Evolutionary conservation across 2,329 filamentous ascomycete genomes (phyloP), one percentile per base, ranked within the genome.

Genomic region (Exophiala spinifera): DNA sequence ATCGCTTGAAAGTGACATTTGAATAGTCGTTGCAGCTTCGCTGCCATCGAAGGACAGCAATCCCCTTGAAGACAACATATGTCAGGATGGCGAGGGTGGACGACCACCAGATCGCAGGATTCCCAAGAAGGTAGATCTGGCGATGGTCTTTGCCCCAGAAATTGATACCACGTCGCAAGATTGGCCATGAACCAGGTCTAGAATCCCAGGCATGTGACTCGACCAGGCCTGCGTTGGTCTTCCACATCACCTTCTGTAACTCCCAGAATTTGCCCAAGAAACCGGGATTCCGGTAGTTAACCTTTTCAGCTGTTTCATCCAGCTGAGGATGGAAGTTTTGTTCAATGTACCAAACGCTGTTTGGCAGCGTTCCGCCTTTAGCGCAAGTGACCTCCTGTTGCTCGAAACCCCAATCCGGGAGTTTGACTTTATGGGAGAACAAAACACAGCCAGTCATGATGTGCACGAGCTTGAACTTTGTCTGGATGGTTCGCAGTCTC

Each of bases 371-470:
- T 64, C 91, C 94, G 45, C 89, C 87, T 64, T 86, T 87, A 6
- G 94, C 94, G 69, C 94, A 99, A 17, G 92, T 97, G n/a, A 99
- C 94, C 73, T 99, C 94, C 72, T 99, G 94, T 72, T 99, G 94
- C 72, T 97, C 94, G 49, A 87, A 99, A 44, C 89, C 94, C 94
- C 94, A 99, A 2, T 95, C 91, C 2, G 94, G 94, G 55, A 99
- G 85, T 78, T 99, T 99, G 70, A 97, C 91, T 77, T 96, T 97
- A 80, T 99, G 94, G 0, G 92, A 97, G 79, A 99, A 99, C 20
- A 99, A 80, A 11, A 87, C 88, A 69, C 94, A 99, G 44, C 92
- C 91, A 60, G 91, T 96, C 94, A 99, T 97, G 69, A 96, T 76
- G 69, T 99, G 94, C 31, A 97, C 82, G 42, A 99, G 86, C 68